A percentile compares a stretch with the other conserved stretches of the same genome.
These are phyloP conservation scores for Simplicillium aogashimaense DNA, from an alignment of 2,329 filamentous ascomycete species.

Conservation along the genomic window DNA sequence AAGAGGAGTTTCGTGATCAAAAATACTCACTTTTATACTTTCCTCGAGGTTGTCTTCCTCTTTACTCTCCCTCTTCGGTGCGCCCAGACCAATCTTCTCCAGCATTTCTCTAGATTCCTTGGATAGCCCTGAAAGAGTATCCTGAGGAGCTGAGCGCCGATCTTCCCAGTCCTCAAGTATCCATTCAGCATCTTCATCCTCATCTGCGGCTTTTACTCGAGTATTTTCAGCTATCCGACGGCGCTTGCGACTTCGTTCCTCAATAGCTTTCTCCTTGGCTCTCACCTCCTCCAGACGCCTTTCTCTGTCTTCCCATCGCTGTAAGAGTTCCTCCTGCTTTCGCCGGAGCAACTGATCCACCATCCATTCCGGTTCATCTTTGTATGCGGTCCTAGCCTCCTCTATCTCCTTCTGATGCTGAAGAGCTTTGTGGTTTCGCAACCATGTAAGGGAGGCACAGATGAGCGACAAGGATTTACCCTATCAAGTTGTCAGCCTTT, in stretches of 20 bases:
- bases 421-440: conserved; percentile 67
- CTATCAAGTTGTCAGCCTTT: conserved; percentile 21
- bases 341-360: conserved; percentile 64
- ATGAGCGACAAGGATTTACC: conserved; percentile 91
- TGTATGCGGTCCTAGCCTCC: conserved; percentile 29
- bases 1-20: conserved; percentile 2
- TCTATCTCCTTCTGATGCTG: conserved; percentile 43
- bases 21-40: conserved; percentile 51
- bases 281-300: conserved; percentile 56
- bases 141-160: conserved; percentile 17
- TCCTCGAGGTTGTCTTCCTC: conserved; percentile 43
- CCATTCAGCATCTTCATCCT: conserved; percentile 59
- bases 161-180: conserved; percentile 63
- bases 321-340: conserved; percentile 55
- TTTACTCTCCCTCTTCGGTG: conserved; percentile 21
- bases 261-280: conserved; percentile 49
- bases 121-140: conserved; percentile 50
- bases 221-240: conserved; percentile 29
- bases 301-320: conserved; percentile 64
- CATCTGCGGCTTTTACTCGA: conserved; percentile 11
- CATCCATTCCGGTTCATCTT: conserved; percentile 79
- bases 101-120: conserved; percentile 68
- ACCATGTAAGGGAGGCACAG: conserved; percentile 80
- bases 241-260: conserved; percentile 37
- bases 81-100: conserved; percentile 48